Conservation (phyloP, 768 basidiomycete genomes). For the Hydnomerulius pinastri region DNA sequence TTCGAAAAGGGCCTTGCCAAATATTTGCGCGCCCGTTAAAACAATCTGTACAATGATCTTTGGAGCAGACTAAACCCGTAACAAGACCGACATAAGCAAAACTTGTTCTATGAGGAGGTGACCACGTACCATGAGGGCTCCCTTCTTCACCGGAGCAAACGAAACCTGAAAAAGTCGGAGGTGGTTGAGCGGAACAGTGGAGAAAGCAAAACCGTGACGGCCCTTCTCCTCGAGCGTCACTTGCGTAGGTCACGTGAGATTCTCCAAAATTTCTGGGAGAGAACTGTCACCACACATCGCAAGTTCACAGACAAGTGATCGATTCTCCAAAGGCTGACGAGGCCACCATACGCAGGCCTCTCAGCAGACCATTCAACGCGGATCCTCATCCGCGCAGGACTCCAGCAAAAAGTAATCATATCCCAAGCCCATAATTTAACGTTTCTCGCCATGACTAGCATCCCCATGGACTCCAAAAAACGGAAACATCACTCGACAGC, state of each 20-base stretch:
- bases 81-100: neutral
- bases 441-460: slow-evolving; percentile 9
- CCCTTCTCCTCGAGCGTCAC: too few relatives aligned
- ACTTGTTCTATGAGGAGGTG: neutral
- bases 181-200: neutral
- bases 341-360: neutral
- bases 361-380: too few relatives aligned
- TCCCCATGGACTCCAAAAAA: slow-evolving; percentile 40
- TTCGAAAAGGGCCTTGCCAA: slow-evolving; percentile 90
- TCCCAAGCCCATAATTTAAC: neutral
- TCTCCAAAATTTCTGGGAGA: slow-evolving; percentile 10
- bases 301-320: neutral
- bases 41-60: slow-evolving; percentile 78
- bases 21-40: slow-evolving; percentile 72
- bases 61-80: slow-evolving; percentile 64
- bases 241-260: slow-evolving; percentile 26
- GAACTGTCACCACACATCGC: neutral
- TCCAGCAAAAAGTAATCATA: neutral
- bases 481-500: slow-evolving; percentile 45
- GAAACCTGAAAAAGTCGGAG: neutral
- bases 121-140: slow-evolving; percentile 21
- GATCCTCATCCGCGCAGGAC: too few relatives aligned
- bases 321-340: neutral
- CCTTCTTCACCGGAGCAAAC: slow-evolving; percentile 1
- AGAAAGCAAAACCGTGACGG: neutral